phyloP scores from a whole-genome alignment of 73 alveolate species.

The Stentor coeruleus region DNA sequence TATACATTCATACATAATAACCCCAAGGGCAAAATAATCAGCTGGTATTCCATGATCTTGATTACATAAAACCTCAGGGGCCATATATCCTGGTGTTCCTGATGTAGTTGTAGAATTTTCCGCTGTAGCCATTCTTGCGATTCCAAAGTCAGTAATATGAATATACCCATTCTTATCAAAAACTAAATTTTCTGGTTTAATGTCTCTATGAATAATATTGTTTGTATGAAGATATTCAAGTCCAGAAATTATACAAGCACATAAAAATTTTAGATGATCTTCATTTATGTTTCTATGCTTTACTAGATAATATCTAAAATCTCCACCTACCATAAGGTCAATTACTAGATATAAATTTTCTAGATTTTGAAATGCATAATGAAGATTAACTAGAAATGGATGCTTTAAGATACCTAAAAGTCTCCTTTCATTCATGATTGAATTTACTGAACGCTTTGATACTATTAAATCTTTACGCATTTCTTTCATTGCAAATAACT shows the following conservation, averaged over 20 bases:
- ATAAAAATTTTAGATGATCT: constrained; percentile 42
- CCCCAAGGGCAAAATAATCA: constrained; percentile 72
- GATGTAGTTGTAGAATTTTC: constrained; percentile 67
- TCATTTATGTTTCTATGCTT: constrained; percentile 33
- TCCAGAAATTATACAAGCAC: constrained; percentile 48
- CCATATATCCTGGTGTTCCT: constrained; percentile 89
- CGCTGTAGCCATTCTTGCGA: constrained; percentile 59
- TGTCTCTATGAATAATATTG: constrained; percentile 85
- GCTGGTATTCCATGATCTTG: constrained; percentile 42
- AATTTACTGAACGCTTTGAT: constrained; percentile 74
- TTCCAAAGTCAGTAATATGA: constrained; percentile 66
- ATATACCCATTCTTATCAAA: constrained; percentile 66
- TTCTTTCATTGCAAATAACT: constrained; percentile 33
- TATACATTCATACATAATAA: constrained; percentile 60
- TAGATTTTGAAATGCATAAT: constrained; percentile 49
- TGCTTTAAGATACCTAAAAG: constrained; percentile 65
- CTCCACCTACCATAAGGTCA: constrained; percentile 59
- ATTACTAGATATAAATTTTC: constrained; percentile 54
- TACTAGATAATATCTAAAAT: constrained; percentile 50
- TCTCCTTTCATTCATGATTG: constrained; percentile 89
- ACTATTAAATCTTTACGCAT: constrained; percentile 44
- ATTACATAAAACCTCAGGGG: constrained; percentile 60
- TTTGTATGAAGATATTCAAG: constrained; percentile 43
- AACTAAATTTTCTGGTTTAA: constrained; percentile 90
- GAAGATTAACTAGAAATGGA: constrained; percentile 74